Evolutionary conservation across 2,329 filamentous ascomycete genomes (phyloP).

Genomic region (Domatiomyces catenatus): DNA sequence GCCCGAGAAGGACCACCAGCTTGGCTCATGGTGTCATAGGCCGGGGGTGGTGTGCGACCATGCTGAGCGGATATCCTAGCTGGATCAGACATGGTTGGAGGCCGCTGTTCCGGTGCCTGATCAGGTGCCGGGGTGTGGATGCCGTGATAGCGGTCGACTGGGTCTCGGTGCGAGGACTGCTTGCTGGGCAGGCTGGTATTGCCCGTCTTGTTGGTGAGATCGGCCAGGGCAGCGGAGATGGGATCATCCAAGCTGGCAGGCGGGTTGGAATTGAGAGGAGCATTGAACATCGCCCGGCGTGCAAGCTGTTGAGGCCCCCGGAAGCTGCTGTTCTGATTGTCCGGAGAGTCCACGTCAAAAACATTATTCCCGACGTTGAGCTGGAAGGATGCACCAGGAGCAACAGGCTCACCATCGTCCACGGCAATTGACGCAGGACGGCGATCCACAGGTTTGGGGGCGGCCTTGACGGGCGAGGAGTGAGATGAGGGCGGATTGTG

Average conservation of each 20-base stretch:
- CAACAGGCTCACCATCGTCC: conserved; percentile 68
- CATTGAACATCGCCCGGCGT: conserved; percentile 12
- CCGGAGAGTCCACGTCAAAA: conserved; percentile 74
- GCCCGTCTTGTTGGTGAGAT: conserved; percentile 48
- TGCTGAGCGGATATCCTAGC: conserved; percentile 26
- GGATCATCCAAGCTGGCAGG: conserved; percentile 53
- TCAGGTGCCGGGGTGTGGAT: conserved; percentile 61
- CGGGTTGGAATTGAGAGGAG: conserved; percentile 21
- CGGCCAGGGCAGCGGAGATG: conserved; percentile 80
- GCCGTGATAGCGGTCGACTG: conserved; percentile 93
- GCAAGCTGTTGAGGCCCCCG: conserved; percentile 25
- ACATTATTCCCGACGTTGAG: conserved; percentile 93
- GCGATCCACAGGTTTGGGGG: conserved; percentile 24
- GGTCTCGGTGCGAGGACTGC: conserved; percentile 65
- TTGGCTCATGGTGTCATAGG: conserved; percentile 52
- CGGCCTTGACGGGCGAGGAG: conserved; percentile 30
- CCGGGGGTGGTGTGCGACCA: conserved; percentile 68
- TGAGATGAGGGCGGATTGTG: conserved; percentile 22
- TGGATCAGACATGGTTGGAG: conserved; percentile 6
- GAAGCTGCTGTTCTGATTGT: conserved; percentile 38
- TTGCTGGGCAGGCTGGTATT: conserved; percentile 43
- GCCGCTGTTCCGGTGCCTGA: conserved; percentile 21
- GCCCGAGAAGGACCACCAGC: not conserved
- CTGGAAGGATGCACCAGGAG: conserved; percentile 81
- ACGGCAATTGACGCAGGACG: conserved; percentile 18